Evolutionary conservation across 1,139 yeast species (phyloP).

Genomic region (Taiozyma sp.): DNA sequence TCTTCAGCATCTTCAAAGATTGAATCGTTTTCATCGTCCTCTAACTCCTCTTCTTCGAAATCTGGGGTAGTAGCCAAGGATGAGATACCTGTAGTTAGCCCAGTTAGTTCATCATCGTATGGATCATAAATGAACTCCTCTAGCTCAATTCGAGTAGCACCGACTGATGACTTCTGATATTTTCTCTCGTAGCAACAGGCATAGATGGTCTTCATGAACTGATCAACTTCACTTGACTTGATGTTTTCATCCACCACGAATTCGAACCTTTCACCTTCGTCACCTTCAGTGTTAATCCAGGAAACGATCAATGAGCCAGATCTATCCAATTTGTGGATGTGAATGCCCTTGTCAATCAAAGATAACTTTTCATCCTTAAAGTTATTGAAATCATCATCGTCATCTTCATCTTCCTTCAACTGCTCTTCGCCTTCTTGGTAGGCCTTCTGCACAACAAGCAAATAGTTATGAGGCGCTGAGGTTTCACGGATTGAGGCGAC

Average conservation of each 20-base stretch:
- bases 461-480: conserved; percentile 61
- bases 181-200: conserved; percentile 77
- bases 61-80: conserved; percentile 3
- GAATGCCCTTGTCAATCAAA: conserved; percentile 59
- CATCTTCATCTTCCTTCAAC: conserved; percentile 54
- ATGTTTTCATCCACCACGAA: conserved; percentile 69
- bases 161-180: conserved; percentile 51
- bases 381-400: conserved; percentile 44
- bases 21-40: conserved; percentile 22
- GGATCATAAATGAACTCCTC: conserved; percentile 49
- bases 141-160: conserved; percentile 43
- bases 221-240: conserved; percentile 50
- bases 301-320: conserved; percentile 51
- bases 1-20: conserved; percentile 31
- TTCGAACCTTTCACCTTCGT: conserved; percentile 81
- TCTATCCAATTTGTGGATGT: conserved; percentile 40
- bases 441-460: conserved; percentile 66
- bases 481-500: conserved; percentile 69
- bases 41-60: conserved; percentile 15
- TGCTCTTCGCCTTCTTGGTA: conserved; percentile 63
- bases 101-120: conserved; percentile 13
- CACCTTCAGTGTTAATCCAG: conserved; percentile 86
- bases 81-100: conserved; percentile 5
- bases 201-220: conserved; percentile 59
- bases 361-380: conserved; percentile 48